Evolutionary conservation across 352 stramenopile genomes (phyloP), one percentile per base, ranked within the genome.

Genomic region (Globisporangium canariense): DNA sequence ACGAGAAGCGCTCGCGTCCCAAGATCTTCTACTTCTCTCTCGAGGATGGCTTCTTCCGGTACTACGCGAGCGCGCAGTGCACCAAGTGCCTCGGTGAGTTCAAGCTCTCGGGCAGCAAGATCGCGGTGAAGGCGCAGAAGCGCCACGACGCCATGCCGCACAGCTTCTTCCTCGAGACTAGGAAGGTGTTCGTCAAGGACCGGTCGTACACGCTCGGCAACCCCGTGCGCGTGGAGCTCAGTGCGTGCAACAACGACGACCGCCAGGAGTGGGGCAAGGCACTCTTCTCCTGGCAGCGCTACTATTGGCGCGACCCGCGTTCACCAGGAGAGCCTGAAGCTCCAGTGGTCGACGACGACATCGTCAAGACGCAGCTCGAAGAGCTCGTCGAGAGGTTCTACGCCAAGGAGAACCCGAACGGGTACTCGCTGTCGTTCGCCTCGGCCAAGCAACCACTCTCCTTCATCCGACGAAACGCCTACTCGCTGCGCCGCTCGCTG

Each of bases 281-380:
- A 59, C 79, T 95, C n/a, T 90, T 92, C 64, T 93, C 84, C 8
- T 95, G 86, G 86, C 86, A 95, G 64, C 84, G 86, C 49, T 92
- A 90, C 68, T 95, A 93, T 70, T 95, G 85, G 85, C 83, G 85
- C 56, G 85, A 93, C 46, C 85, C 85, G 18, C 62, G 30, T 36
- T 54, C 57, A 32, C 51, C 32, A 30, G 38, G 58, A 10, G 64
- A 75, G 4, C 30, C 16, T 16, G 54, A 62, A 14, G 50, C 28
- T 3, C 22, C 25, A 20, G 46, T 54, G 50, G 46, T 47, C 10
- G 28, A 63, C 32, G 76, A 65, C 20, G 51, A 64, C 0, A 58
- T 74, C 32, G 67, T 73, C 16, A 75, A 75, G 16, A 41, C 59
- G 53, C 75, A 80, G 54, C 72, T 92, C 2, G 78, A 92, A 58